Base-by-base conservation (phyloP, 2,329 filamentous ascomycete genomes). In the Macrophomina pseudophaseolina region DNA sequence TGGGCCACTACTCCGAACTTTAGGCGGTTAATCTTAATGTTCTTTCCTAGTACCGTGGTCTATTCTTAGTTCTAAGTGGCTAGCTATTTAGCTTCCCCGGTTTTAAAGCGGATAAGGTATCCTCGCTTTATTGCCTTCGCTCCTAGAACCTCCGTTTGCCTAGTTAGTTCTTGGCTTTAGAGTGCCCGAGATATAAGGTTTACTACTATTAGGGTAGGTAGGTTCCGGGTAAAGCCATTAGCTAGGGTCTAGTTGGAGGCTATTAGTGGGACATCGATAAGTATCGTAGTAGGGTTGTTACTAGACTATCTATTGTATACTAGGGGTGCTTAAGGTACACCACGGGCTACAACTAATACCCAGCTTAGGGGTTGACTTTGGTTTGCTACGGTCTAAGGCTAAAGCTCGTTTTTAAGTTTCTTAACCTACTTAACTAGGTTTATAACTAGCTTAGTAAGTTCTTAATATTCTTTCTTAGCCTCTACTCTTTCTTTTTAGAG, bases 31-130 rank as follows among this genome's bases (percentile, higher is more conserved):
- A 54, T 54, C 30, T 38, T 54, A 2, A 32, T 54, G 5, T 54
- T 1, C n/a, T 54, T 35, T 54, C 52, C 52, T 54, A 54, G 30
- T 8, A n/a, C 32, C 4, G 7, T 35, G 11, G 32, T 35, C 52
- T 30, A 54, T 35, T 54, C 52, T 18, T 33, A 5, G 30, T 54
- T 54, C 52, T 54, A 5, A 9, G 14, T 54, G 14, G 52, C 52
- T 2, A 35, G 16, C 30, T 54, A 0, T 54, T 54, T 54, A 2
- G 30, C 52, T 54, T 54, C 32, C 2, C 23, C 11, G 4, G 6
- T 38, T 38, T 35, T 54, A 30, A 54, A 54, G 6, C 52, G 52
- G 32, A 54, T 54, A 7, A 54, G 52, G 32, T 54, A 54, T 54
- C 52, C 52, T 54, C 30, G 28, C 33, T 23, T 54, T n/a, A 7